These are phyloP conservation scores for Tanacetum coccineum DNA, from an alignment of 129 eudicot genomes.

Conservation along the genomic window DNA sequence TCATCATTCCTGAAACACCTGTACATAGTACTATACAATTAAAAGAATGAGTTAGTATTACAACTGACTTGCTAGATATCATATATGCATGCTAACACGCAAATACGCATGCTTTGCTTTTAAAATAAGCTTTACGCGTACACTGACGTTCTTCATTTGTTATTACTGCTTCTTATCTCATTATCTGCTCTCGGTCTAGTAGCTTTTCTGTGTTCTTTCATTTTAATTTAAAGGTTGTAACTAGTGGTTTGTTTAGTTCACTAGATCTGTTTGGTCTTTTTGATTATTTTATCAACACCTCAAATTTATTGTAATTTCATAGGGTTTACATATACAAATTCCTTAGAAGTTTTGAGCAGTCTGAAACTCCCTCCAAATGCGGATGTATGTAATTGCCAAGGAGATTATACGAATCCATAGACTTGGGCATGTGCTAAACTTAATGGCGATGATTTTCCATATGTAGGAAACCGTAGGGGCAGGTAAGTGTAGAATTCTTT, in stretches of 20 bases:
- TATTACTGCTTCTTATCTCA: background rate
- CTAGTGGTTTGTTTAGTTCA: too few relatives aligned
- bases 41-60: too few relatives aligned
- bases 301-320: slow-evolving; percentile 1
- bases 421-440: slow-evolving; percentile 46
- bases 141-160: too few relatives aligned
- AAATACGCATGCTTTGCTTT: too few relatives aligned
- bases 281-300: background rate
- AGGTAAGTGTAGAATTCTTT: slow-evolving; percentile 32
- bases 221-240: too few relatives aligned
- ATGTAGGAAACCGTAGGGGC: slow-evolving; percentile 46
- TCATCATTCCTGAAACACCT: too few relatives aligned
- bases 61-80: too few relatives aligned
- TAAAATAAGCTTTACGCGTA: too few relatives aligned
- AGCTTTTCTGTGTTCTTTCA: too few relatives aligned
- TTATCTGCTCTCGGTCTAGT: too few relatives aligned
- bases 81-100: too few relatives aligned
- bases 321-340: slow-evolving; percentile 43
- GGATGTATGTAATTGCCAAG: slow-evolving; percentile 42
- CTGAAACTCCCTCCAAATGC: slow-evolving; percentile 41
- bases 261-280: background rate
- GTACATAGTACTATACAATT: too few relatives aligned
- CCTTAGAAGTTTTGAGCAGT: slow-evolving; percentile 28
- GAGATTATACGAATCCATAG: slow-evolving; percentile 37
- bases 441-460: slow-evolving; percentile 46